phyloP scores from a whole-genome alignment of 2,329 filamentous ascomycete species.

The Aspergillus sp. region DNA sequence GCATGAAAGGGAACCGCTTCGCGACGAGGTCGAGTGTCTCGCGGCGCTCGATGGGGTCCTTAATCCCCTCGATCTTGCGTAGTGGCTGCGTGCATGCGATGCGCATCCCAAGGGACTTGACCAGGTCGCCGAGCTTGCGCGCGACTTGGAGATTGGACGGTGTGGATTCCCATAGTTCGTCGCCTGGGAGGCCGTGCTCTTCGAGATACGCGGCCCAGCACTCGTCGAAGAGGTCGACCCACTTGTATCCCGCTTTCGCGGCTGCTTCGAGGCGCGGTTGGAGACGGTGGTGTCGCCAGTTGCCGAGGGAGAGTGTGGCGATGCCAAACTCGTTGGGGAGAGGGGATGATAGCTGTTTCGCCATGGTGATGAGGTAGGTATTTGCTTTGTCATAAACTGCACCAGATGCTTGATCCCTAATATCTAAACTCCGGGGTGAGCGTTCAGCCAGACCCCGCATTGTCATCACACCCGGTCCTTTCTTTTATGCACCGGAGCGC shows the following conservation, averaged over 20 bases:
- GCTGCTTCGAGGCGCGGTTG: constrained; percentile 34
- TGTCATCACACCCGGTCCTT: not conserved
- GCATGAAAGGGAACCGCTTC: constrained; percentile 42
- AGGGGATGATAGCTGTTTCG: not conserved
- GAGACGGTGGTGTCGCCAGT: constrained; percentile 34
- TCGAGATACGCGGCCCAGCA: constrained; percentile 40
- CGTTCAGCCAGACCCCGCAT: constrained; percentile 3
- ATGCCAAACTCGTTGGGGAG: constrained; percentile 26
- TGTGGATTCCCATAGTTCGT: constrained; percentile 36
- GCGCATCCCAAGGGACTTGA: constrained; percentile 37
- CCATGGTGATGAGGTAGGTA: not conserved
- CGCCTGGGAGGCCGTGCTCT: constrained; percentile 30
- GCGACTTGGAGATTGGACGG: constrained; percentile 32
- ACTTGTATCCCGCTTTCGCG: constrained; percentile 35
- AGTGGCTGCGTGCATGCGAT: constrained; percentile 40
- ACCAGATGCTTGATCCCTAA: too few relatives aligned
- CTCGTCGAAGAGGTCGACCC: constrained; percentile 42
- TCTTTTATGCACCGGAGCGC: not conserved
- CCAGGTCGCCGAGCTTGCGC: constrained; percentile 32
- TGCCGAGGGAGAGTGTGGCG: constrained; percentile 40
- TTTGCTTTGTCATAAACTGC: too few relatives aligned
- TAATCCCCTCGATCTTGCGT: constrained; percentile 37
- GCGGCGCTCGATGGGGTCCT: constrained; percentile 32
- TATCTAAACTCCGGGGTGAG: not conserved
- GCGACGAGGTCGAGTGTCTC: constrained; percentile 33